Conservation (phyloP, 768 basidiomycete genomes). For the Mrakia blollopis region DNA sequence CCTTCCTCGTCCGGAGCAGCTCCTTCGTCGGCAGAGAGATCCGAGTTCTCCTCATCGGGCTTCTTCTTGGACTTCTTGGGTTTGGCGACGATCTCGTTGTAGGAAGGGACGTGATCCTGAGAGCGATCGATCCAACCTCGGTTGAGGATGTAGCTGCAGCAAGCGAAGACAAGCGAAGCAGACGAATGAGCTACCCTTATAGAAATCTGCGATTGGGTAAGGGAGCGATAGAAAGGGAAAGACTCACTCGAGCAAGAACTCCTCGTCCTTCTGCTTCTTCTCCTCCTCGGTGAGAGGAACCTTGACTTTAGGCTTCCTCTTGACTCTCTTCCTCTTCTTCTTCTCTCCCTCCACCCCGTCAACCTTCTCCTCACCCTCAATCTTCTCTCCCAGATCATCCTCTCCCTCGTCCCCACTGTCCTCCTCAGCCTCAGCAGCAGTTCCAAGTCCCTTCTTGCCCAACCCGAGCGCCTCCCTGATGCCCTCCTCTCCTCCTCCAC, state of each 20-base stretch:
- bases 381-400: constrained; percentile 13
- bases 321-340: constrained; percentile 34
- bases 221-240: not conserved
- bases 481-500: constrained; percentile 60
- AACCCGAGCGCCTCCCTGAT: constrained; percentile 60
- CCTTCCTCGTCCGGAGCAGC: constrained; percentile 55
- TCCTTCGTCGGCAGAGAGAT: constrained; percentile 26
- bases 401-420: constrained; percentile 32
- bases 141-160: constrained; percentile 81
- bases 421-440: constrained; percentile 32
- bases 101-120: constrained; percentile 70
- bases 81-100: constrained; percentile 64
- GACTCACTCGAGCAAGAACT: constrained; percentile 83
- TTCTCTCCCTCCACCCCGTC: constrained; percentile 33
- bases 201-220: not conserved
- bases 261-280: constrained; percentile 68
- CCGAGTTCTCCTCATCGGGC: constrained; percentile 36
- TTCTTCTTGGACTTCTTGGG: constrained; percentile 40
- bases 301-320: constrained; percentile 33
- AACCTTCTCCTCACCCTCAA: constrained; percentile 38
- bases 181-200: not conserved
- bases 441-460: constrained; percentile 26
- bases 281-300: constrained; percentile 39
- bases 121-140: constrained; percentile 93
- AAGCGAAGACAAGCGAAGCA: not conserved